Evolutionary conservation across 306 rosid genomes (phyloP), one percentile per base, ranked within the genome.

Genomic region (Vicia villosa): DNA sequence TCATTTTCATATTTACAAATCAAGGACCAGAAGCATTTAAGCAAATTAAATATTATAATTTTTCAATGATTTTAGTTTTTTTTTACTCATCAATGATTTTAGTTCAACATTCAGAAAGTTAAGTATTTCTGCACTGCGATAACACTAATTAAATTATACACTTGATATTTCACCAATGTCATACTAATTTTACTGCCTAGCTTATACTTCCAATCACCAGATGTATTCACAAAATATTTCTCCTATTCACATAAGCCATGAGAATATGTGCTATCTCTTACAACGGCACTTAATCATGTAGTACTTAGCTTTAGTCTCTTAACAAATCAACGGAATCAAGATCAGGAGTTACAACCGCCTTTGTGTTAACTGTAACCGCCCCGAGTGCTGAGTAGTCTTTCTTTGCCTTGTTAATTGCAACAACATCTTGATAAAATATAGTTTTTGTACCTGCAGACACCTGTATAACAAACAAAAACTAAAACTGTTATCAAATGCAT

Each of bases 361-460:
- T 83, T 52, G 74, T 74, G 22, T 69, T 58, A 7, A 88, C 19
- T 59, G 83, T 83, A 10, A 91, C 14, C 70, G 81, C 81, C 50
- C 99, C 95, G 43, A 91, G 86, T 75, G 56, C 82, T 19, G 83
- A 76, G 68, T 85, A 84, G 40, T 75, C 63, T 69, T 73, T 80
- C 65, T 84, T 38, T 19, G 59, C 74, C 3, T 67, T 58, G 86
- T 91, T 83, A 69, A 91, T 81, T 36, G 86, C 97, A 19, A 81
- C 86, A 62, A 85, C 74, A 78, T 88, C 81, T 77, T 88, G 88
- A 70, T 72, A 50, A 80, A 36, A 77, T 46, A 1, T 0, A 67
- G 75, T 51, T 9, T 94, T 72, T n/a, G 85, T n/a, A 70, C 99
- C 97, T 49, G 91, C 78, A 49, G 95, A 84, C 10, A 94, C 92